Conservation (phyloP, 2,329 filamentous ascomycete species). For the Penicillium sp. region DNA sequence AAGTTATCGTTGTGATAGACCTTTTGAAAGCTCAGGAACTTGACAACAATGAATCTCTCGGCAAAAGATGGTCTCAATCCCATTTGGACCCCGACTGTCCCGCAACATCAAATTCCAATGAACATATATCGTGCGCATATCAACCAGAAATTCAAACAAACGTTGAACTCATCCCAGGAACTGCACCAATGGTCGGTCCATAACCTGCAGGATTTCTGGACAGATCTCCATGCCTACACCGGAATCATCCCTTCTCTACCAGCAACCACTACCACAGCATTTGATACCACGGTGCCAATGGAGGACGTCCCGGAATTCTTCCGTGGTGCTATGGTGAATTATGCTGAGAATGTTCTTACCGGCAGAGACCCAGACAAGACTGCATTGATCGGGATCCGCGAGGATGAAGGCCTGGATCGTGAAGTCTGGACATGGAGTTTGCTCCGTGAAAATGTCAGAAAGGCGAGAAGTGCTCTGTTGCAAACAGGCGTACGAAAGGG, state of each 20-base stretch:
- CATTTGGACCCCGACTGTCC: slow-evolving; percentile 12
- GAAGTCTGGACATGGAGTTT: slow-evolving; percentile 42
- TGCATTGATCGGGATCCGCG: slow-evolving; percentile 43
- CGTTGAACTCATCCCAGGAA: slow-evolving; percentile 29
- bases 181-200: slow-evolving; percentile 43
- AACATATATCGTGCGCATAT: slow-evolving; percentile 17
- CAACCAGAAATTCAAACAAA: slow-evolving; percentile 15
- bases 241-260: slow-evolving; percentile 32
- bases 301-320: slow-evolving; percentile 43
- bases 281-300: slow-evolving; percentile 38
- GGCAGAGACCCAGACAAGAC: slow-evolving; percentile 35
- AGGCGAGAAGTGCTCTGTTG: slow-evolving; percentile 39
- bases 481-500: slow-evolving; percentile 35
- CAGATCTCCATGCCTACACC: slow-evolving; percentile 42
- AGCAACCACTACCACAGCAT: slow-evolving; percentile 29
- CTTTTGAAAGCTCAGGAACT: too few relatives aligned
- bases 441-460: slow-evolving; percentile 38
- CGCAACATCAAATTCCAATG: slow-evolving; percentile 14
- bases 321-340: slow-evolving; percentile 10
- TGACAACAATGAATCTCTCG: too few relatives aligned
- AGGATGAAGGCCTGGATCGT: slow-evolving; percentile 37
- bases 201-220: slow-evolving; percentile 46
- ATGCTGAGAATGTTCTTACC: slow-evolving; percentile 27
- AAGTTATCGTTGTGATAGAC: too few relatives aligned
- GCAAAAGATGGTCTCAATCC: neutral